Conservation (phyloP, 768 basidiomycete genomes). For the Cystofilobasidium capitatum region DNA sequence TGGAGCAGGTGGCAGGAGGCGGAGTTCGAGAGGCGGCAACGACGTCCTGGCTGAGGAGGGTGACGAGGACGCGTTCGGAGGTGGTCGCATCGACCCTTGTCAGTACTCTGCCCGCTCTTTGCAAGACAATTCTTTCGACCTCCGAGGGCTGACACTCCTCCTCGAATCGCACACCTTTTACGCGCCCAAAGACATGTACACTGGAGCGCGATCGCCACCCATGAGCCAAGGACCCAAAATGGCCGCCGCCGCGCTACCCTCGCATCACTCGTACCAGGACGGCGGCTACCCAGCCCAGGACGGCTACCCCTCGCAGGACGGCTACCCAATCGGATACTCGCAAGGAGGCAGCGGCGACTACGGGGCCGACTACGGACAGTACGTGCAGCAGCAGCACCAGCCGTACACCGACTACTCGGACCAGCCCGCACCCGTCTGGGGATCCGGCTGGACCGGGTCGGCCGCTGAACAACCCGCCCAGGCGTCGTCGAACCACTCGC, state of each 20-base stretch:
- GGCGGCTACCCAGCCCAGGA: neutral
- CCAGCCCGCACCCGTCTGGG: neutral
- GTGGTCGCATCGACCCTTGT: neutral
- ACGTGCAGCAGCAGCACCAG: neutral
- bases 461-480: neutral
- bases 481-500: neutral
- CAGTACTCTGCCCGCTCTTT: neutral
- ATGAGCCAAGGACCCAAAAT: neutral
- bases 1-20: neutral
- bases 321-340: too few species aligned
- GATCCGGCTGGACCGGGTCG: neutral
- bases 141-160: too few species aligned
- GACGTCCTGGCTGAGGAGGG: neutral
- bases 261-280: neutral
- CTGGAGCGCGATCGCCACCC: neutral
- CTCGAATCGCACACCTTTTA: neutral
- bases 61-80: neutral
- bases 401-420: neutral
- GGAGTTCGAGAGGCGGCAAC: neutral
- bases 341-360: neutral
- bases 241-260: neutral
- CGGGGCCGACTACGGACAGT: neutral
- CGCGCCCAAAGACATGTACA: neutral
- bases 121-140: too few species aligned
- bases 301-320: neutral